These are phyloP conservation scores for Lactarius indigo DNA, from an alignment of 768 basidiomycete species.

Conservation along the genomic window DNA sequence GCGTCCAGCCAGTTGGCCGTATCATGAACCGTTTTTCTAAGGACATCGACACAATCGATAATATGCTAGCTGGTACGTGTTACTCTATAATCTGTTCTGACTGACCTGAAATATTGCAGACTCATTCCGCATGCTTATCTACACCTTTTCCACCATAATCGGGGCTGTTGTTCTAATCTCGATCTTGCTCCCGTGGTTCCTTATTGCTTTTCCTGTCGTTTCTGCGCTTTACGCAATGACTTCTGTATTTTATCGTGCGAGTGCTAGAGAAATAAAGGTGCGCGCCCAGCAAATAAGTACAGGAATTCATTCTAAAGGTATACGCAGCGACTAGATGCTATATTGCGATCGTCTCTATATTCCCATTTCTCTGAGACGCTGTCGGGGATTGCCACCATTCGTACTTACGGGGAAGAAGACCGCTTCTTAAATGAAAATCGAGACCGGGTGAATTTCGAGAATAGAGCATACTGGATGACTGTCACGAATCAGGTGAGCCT, in stretches of 20 bases:
- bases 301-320: not conserved
- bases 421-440: slow-evolving; percentile 78
- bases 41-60: slow-evolving; percentile 82
- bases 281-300: not conserved
- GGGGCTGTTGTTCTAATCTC: slow-evolving; percentile 79
- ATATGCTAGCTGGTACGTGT: slow-evolving; percentile 53
- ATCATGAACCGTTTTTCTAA: slow-evolving; percentile 91
- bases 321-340: slow-evolving; percentile 61
- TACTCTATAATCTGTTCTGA: slow-evolving; percentile 4
- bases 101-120: slow-evolving; percentile 37
- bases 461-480: slow-evolving; percentile 86
- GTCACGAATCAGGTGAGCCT: slow-evolving; percentile 66
- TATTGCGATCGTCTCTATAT: slow-evolving; percentile 84
- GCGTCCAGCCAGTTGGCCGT: slow-evolving; percentile 65
- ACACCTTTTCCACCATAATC: slow-evolving; percentile 59
- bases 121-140: slow-evolving; percentile 67
- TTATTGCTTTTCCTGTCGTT: slow-evolving; percentile 66
- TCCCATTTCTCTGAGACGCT: slow-evolving; percentile 92
- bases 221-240: slow-evolving; percentile 60
- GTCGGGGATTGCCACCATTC: slow-evolving; percentile 81
- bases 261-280: slow-evolving; percentile 82
- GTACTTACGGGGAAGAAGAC: slow-evolving; percentile 77
- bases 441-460: slow-evolving; percentile 76
- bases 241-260: slow-evolving; percentile 79
- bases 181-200: slow-evolving; percentile 79